Conservation (phyloP, 306 rosid genomes). For the Dalbergia cultrata region DNA sequence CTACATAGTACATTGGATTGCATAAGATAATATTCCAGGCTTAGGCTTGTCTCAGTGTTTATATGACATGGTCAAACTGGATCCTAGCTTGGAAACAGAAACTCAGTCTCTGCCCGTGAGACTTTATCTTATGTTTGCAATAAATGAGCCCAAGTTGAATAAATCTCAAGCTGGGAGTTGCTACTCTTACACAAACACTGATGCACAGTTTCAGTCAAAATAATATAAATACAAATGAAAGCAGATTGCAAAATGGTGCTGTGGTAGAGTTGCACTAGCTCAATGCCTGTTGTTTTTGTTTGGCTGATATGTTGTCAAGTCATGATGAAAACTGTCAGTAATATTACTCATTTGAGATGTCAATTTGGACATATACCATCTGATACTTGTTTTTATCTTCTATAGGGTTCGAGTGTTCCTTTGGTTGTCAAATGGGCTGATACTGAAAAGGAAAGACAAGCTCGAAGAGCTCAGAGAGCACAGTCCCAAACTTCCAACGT, state of each 20-base stretch:
- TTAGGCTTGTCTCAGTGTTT: conserved; percentile 43
- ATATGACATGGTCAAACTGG: conserved; percentile 39
- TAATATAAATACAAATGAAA: conserved; percentile 9
- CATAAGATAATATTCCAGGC: conserved; percentile 40
- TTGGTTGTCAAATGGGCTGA: conserved; percentile 99
- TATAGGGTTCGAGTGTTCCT: conserved; percentile 95
- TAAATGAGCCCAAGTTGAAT: conserved; percentile 41
- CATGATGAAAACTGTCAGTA: conserved; percentile 22
- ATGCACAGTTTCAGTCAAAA: conserved; percentile 16
- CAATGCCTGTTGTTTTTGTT: conserved; percentile 33
- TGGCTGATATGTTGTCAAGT: conserved; percentile 28
- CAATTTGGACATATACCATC: conserved; percentile 28
- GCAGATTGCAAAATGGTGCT: conserved; percentile 27
- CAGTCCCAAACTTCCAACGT: conserved; percentile 81
- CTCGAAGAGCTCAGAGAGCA: conserved; percentile 96
- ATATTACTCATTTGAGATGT: conserved; percentile 26
- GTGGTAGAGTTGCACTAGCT: conserved; percentile 5
- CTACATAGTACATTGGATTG: conserved; percentile 39
- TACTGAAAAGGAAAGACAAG: conserved; percentile 98
- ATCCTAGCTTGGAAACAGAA: conserved; percentile 40
- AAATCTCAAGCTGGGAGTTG: conserved; percentile 37
- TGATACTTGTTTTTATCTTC: conserved; percentile 48
- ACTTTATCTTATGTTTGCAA: conserved; percentile 45
- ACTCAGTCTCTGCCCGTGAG: conserved; percentile 40
- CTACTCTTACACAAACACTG: conserved; percentile 12